Conservation (phyloP, 805 yeast species). For the fission yeast (Schizosaccharomyces pombe) region ASM294v3 CU329670.1:3329001-3329500, state of each 20-base stretch:
- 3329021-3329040: background rate
- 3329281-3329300: background rate
- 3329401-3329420: background rate
- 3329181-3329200: no score
- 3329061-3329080: no score
- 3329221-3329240: background rate
- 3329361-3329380: constrained; percentile 1
- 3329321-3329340: background rate
- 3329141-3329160: no score
- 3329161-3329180: no score
- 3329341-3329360: background rate
- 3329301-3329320: background rate
- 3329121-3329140: no score
- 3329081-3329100: no score
- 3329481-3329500: background rate
- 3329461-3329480: background rate
- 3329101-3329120: no score
- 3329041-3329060: background rate
- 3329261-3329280: background rate
- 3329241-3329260: background rate
- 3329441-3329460: background rate
- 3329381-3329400: constrained; percentile 3
- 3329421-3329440: background rate
- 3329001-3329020: background rate
- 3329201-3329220: no score